Evolutionary conservation across 805 yeast genomes (phyloP).

Genomic region (Gaillardinia entomophila): DNA sequence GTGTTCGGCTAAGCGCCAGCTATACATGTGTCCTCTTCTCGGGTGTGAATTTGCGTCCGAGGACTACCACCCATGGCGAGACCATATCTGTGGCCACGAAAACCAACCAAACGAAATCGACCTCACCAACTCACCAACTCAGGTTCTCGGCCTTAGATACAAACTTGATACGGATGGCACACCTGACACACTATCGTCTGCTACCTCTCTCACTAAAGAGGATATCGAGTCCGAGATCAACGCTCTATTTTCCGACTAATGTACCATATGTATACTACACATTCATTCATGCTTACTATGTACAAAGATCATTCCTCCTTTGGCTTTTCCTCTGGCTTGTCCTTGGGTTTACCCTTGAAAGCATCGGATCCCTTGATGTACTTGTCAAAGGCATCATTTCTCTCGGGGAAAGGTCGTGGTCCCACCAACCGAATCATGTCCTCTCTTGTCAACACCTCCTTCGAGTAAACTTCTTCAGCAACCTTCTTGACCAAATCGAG

Average conservation of each 20-base stretch:
- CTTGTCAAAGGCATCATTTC: constrained; percentile 85
- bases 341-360: constrained; percentile 27
- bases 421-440: constrained; percentile 77
- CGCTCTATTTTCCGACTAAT: neutral
- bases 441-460: constrained; percentile 76
- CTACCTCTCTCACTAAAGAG: too few relatives aligned
- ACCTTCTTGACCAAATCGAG: constrained; percentile 58
- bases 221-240: neutral
- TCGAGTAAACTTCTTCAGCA: constrained; percentile 64
- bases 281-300: neutral
- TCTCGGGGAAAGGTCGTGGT: constrained; percentile 70
- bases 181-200: too few relatives aligned
- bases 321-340: neutral
- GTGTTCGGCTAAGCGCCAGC: constrained; percentile 28
- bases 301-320: neutral
- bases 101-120: too few relatives aligned
- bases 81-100: constrained; percentile 13
- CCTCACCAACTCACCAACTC: too few relatives aligned
- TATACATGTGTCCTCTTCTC: constrained; percentile 30
- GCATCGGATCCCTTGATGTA: constrained; percentile 55
- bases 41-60: constrained; percentile 38
- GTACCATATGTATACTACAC: neutral
- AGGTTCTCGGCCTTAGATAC: too few relatives aligned
- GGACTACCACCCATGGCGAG: constrained; percentile 23
- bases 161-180: too few relatives aligned